Evolutionary conservation across 2,329 filamentous ascomycete genomes (phyloP).

Genomic region (Neofusicoccum laricinum): DNA sequence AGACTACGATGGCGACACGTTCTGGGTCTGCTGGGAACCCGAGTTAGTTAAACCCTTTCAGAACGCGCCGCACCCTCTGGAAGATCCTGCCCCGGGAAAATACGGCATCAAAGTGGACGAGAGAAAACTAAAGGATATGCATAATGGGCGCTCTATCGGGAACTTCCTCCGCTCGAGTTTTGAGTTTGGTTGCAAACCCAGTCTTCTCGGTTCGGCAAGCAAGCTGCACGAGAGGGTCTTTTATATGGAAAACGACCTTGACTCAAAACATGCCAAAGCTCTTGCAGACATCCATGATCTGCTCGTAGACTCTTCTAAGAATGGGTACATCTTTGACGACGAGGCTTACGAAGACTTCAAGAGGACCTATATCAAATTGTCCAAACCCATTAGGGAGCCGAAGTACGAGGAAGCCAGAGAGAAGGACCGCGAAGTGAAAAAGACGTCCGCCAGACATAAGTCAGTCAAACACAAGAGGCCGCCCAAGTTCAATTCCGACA

Average conservation of each 20-base stretch:
- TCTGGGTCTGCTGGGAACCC: slow-evolving; percentile 74
- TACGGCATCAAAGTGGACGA: slow-evolving; percentile 53
- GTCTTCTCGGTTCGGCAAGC: slow-evolving; percentile 63
- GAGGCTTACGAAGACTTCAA: slow-evolving; percentile 50
- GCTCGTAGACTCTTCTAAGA: slow-evolving; percentile 45
- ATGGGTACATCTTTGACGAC: slow-evolving; percentile 49
- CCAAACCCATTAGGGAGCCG: slow-evolving; percentile 46
- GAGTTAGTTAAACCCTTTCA: slow-evolving; percentile 63
- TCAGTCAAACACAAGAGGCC: slow-evolving; percentile 20
- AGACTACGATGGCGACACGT: slow-evolving; percentile 77
- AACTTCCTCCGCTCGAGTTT: slow-evolving; percentile 56
- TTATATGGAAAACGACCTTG: slow-evolving; percentile 46
- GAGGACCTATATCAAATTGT: slow-evolving; percentile 50
- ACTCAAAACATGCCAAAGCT: slow-evolving; percentile 23
- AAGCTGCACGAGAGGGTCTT: slow-evolving; percentile 61
- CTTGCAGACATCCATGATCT: slow-evolving; percentile 44
- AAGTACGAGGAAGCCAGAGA: slow-evolving; percentile 34
- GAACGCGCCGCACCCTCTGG: slow-evolving; percentile 54
- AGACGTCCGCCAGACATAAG: not conserved
- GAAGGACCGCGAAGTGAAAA: slow-evolving; percentile 19
- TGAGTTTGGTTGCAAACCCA: slow-evolving; percentile 55
- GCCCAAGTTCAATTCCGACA: slow-evolving; percentile 21
- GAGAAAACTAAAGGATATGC: slow-evolving; percentile 47
- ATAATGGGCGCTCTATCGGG: slow-evolving; percentile 29
- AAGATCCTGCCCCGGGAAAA: slow-evolving; percentile 45